Evolutionary conservation across 169 alveolate genomes (phyloP).

Genomic region (Amoebophrya sp.): DNA sequence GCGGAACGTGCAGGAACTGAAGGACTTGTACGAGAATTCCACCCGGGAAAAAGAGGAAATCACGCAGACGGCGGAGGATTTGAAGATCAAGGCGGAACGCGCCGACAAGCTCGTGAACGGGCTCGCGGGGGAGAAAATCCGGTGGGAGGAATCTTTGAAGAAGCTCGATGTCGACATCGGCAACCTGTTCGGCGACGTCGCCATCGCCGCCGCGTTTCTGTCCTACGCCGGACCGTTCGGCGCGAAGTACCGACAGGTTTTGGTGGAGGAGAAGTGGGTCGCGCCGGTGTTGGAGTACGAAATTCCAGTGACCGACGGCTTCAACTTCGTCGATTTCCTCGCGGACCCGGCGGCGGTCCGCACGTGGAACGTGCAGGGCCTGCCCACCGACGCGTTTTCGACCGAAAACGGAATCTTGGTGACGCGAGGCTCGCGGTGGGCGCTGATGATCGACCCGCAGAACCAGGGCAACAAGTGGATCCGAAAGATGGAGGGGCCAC

Average conservation of each 20-base stretch:
- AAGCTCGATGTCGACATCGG: slow-evolving; percentile 68
- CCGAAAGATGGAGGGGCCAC: slow-evolving; percentile 67
- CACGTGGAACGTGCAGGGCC: slow-evolving; percentile 77
- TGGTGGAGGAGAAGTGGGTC: slow-evolving; percentile 59
- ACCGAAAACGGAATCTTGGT: slow-evolving; percentile 87
- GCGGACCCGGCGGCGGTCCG: slow-evolving; percentile 76
- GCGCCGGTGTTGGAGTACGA: slow-evolving; percentile 57
- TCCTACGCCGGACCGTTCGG: slow-evolving; percentile 89
- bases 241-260: slow-evolving; percentile 58
- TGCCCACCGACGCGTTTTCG: slow-evolving; percentile 88
- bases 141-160: slow-evolving; percentile 82
- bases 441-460: slow-evolving; percentile 92
- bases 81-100: slow-evolving; percentile 77
- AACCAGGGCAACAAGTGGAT: slow-evolving; percentile 87
- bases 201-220: slow-evolving; percentile 79
- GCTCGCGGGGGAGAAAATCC: slow-evolving; percentile 81
- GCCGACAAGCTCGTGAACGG: slow-evolving; percentile 87
- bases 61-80: slow-evolving; percentile 69
- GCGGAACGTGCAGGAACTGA: slow-evolving; percentile 66
- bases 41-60: slow-evolving; percentile 64
- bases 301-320: slow-evolving; percentile 75
- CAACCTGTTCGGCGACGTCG: slow-evolving; percentile 69
- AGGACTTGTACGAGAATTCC: slow-evolving; percentile 62
- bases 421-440: slow-evolving; percentile 81
- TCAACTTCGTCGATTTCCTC: slow-evolving; percentile 75